Evolutionary conservation across 345 rosid genomes (phyloP).

Genomic region (Populus ilicifolia): DNA sequence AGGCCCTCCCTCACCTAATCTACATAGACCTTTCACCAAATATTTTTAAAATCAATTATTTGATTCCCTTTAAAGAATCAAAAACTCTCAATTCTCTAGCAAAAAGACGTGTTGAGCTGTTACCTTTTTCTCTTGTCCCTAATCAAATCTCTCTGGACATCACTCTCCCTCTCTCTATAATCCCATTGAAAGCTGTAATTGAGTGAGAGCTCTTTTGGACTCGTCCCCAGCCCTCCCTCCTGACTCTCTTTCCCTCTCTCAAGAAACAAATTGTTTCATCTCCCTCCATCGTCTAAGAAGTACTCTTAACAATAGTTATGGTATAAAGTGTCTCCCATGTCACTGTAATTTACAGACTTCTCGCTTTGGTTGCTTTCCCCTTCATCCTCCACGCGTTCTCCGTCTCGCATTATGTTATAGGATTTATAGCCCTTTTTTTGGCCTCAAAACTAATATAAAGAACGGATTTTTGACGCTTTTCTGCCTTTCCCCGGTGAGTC

Average conservation of each 20-base stretch:
- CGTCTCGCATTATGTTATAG: conserved; percentile 39
- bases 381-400: conserved; percentile 33
- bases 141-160: conserved; percentile 4
- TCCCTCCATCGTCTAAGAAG: not conserved
- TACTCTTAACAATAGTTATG: not conserved
- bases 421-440: conserved; percentile 23
- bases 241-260: too few species aligned
- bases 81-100: conserved; percentile 19
- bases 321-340: conserved; percentile 23
- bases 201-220: conserved; percentile 24
- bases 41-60: not conserved
- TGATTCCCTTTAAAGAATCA: conserved; percentile 8
- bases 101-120: conserved; percentile 75
- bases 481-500: not conserved
- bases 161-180: not conserved
- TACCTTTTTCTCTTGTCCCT: conserved; percentile 26
- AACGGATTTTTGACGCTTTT: not conserved
- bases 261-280: too few species aligned
- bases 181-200: conserved; percentile 42
- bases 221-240: not conserved
- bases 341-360: conserved; percentile 30
- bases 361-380: conserved; percentile 12
- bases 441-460: not conserved
- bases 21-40: not conserved
- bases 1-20: too few species aligned